phyloP scores from a whole-genome alignment of 805 yeast genomes.

The Jamesozyma spencerorum region DNA sequence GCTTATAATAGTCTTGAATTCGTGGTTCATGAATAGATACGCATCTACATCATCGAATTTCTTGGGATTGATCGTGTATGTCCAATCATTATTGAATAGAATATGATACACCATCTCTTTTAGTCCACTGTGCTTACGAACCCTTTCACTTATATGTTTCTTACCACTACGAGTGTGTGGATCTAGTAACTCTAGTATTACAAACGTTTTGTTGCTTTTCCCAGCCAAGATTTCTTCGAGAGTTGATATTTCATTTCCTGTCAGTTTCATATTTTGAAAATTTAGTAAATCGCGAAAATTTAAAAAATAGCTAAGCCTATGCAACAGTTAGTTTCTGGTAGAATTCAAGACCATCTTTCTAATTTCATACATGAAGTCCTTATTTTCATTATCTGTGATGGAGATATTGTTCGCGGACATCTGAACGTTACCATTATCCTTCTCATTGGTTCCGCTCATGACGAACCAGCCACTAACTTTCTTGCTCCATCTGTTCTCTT shows the following conservation, averaged over 20 bases:
- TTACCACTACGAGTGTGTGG: too few species aligned
- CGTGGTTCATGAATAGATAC: slow-evolving; percentile 15
- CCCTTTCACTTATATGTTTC: too few species aligned
- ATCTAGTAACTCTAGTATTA: too few species aligned
- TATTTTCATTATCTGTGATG: slow-evolving; percentile 12
- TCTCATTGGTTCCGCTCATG: slow-evolving; percentile 10
- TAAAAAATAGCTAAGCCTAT: too few species aligned
- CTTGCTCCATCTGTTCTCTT: slow-evolving; percentile 28
- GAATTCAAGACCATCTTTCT: slow-evolving; percentile 30
- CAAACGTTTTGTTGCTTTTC: too few species aligned
- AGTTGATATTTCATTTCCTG: too few species aligned
- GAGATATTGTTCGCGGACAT: slow-evolving; percentile 8
- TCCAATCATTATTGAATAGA: too few species aligned
- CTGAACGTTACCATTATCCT: slow-evolving; percentile 6
- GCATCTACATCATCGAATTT: slow-evolving; percentile 21
- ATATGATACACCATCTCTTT: slow-evolving; percentile 19
- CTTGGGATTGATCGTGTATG: slow-evolving; percentile 20
- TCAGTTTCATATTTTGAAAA: too few species aligned
- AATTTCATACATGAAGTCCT: slow-evolving; percentile 28
- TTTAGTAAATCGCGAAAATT: too few species aligned
- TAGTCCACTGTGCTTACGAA: too few species aligned
- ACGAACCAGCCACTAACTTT: slow-evolving; percentile 27
- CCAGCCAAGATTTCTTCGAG: too few species aligned
- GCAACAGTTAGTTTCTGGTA: slow-evolving; percentile 15
- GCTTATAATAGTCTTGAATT: slow-evolving; percentile 16